phyloP scores from a whole-genome alignment of 2,329 filamentous ascomycete species.

The Chrysosporium queenslandicum region DNA sequence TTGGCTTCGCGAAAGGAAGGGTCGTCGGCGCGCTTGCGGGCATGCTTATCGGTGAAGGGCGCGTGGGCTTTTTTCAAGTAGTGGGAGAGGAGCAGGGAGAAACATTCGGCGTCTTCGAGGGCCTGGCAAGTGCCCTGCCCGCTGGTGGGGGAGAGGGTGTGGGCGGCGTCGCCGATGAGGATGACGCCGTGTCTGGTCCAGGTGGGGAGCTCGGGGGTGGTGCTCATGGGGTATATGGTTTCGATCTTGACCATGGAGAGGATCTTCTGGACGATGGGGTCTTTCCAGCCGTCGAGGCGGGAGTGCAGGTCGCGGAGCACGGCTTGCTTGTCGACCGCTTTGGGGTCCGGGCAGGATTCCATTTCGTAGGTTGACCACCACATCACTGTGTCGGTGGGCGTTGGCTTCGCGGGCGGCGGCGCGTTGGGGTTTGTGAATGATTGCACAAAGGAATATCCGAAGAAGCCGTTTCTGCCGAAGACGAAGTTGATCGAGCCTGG shows the following conservation, averaged over 20 bases:
- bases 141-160: constrained; percentile 45
- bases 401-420: background rate
- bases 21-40: background rate
- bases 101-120: constrained; percentile 45
- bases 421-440: constrained; percentile 12
- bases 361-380: constrained; percentile 41
- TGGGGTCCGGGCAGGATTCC: constrained; percentile 26
- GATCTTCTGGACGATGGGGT: constrained; percentile 37
- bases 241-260: constrained; percentile 32
- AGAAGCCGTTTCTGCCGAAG: constrained; percentile 43
- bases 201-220: constrained; percentile 38
- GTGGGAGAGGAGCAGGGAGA: constrained; percentile 36
- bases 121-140: constrained; percentile 49
- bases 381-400: constrained; percentile 20
- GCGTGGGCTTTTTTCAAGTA: constrained; percentile 19
- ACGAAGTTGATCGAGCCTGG: constrained; percentile 35
- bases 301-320: constrained; percentile 30
- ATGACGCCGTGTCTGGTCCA: constrained; percentile 43
- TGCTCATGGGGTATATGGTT: constrained; percentile 42
- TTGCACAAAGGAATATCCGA: constrained; percentile 38
- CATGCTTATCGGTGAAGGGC: background rate
- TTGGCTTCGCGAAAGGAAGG: no score
- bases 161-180: constrained; percentile 49
- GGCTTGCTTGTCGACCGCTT: constrained; percentile 24
- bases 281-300: constrained; percentile 39